Evolutionary conservation across 805 yeast genomes (phyloP).

Genomic region (Kodamaea jinghongensis): DNA sequence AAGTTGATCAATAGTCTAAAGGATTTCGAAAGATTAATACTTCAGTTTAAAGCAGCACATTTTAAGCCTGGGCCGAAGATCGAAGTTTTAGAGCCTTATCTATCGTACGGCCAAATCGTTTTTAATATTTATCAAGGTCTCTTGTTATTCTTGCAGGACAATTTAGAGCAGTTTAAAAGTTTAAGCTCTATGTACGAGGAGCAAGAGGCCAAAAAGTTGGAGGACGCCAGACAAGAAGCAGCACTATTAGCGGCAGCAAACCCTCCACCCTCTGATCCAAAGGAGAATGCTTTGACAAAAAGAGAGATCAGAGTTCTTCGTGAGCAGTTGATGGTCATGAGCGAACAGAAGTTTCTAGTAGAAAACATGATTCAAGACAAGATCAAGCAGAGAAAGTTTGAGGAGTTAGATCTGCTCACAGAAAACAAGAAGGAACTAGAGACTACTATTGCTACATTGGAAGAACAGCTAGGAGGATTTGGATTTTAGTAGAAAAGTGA

Average conservation of each 20-base stretch:
- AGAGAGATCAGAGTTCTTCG: conserved; percentile 56
- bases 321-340: conserved; percentile 80
- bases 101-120: conserved; percentile 26
- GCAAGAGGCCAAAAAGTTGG: conserved; percentile 22
- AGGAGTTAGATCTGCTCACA: conserved; percentile 63
- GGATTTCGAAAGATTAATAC: conserved; percentile 29
- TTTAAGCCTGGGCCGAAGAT: conserved; percentile 13
- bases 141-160: conserved; percentile 61
- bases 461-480: conserved; percentile 53
- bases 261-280: not conserved
- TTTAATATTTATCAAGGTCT: conserved; percentile 57
- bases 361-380: conserved; percentile 60
- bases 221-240: conserved; percentile 7
- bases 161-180: conserved; percentile 61
- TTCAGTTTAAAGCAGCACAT: conserved; percentile 22
- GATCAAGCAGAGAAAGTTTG: conserved; percentile 69
- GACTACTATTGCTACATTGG: conserved; percentile 45
- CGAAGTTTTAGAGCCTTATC: conserved; percentile 13
- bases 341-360: conserved; percentile 77
- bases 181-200: conserved; percentile 48
- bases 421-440: conserved; percentile 58
- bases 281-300: conserved; percentile 39
- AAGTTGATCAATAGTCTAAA: conserved; percentile 24
- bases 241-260: conserved; percentile 3
- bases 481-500: conserved; percentile 34